Percentiles rank a stretch among this genome's conserved stretches.
These are phyloP conservation scores for Fusarium sp. DNA, from an alignment of 2,329 filamentous ascomycete species.

Conservation along the genomic window DNA sequence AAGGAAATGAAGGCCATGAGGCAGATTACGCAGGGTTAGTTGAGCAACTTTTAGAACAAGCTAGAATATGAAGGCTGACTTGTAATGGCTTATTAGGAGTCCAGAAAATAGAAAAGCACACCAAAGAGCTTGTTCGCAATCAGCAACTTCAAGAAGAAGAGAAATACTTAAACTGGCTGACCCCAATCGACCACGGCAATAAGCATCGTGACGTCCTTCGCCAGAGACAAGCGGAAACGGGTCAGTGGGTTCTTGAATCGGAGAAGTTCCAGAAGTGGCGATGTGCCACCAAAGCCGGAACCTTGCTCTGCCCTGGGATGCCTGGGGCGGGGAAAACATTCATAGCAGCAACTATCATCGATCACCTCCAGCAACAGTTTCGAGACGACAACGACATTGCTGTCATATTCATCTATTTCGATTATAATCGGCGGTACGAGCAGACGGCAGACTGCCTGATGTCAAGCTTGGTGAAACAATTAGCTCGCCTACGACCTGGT, in stretches of 20 bases:
- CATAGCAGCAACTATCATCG: neutral
- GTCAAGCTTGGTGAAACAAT: neutral
- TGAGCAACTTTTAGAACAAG: rapidly evolving
- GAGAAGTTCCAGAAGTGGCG: neutral
- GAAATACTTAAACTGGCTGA: neutral
- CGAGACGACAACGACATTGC: neutral
- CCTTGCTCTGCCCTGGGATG: neutral
- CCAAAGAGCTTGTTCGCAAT: neutral
- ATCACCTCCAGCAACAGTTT: neutral
- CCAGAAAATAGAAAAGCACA: neutral
- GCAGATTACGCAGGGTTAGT: too few species aligned
- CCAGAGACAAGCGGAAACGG: neutral
- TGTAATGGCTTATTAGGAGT: neutral
- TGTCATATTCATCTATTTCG: constrained; percentile 3
- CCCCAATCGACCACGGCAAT: neutral
- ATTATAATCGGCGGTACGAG: neutral
- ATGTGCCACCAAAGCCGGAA: neutral
- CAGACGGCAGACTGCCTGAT: neutral
- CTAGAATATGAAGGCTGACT: neutral
- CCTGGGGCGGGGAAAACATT: constrained; percentile 14
- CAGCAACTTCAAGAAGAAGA: neutral
- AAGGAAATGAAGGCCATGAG: neutral
- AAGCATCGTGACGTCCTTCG: neutral
- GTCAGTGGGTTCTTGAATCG: neutral
- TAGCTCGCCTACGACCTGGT: neutral